Percentiles rank a stretch among this genome's conserved stretches.
phyloP scores from a whole-genome alignment of 2,329 filamentous ascomycete species.

The Tetracladium maxilliforme region DNA sequence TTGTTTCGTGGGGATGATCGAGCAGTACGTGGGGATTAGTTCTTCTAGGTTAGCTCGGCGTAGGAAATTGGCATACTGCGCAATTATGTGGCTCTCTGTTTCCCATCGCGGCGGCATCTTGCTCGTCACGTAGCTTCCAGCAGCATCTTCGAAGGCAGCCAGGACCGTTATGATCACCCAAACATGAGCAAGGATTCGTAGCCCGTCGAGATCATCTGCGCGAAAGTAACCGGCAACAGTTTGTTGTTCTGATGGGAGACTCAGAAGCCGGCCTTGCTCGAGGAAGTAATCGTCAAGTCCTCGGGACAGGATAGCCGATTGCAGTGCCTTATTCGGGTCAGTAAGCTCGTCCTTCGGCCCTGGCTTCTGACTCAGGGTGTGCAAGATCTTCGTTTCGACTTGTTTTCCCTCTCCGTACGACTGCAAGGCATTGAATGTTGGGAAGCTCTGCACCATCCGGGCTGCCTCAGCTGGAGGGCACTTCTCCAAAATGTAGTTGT shows the following conservation, averaged over 20 bases:
- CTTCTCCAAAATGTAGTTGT: constrained; percentile 46
- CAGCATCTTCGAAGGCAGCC: constrained; percentile 9
- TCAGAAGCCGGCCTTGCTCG: constrained; percentile 34
- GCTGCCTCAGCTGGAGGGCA: constrained; percentile 37
- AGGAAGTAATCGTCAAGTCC: constrained; percentile 41
- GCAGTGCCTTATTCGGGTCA: constrained; percentile 58
- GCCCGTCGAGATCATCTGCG: constrained; percentile 42
- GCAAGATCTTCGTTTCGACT: constrained; percentile 43
- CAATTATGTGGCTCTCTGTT: too few species aligned
- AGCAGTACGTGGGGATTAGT: constrained; percentile 77
- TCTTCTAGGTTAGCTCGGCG: constrained; percentile 59
- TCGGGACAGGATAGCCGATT: constrained; percentile 58
- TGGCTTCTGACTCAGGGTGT: constrained; percentile 39
- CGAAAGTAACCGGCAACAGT: constrained; percentile 32
- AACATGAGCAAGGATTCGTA: constrained; percentile 61
- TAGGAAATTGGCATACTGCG: constrained; percentile 69
- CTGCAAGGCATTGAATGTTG: constrained; percentile 48
- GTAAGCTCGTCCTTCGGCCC: constrained; percentile 42
- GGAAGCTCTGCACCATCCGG: constrained; percentile 40
- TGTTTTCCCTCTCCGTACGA: constrained; percentile 40
- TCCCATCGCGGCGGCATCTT: too few species aligned
- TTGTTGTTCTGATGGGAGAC: constrained; percentile 16
- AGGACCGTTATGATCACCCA: too few species aligned
- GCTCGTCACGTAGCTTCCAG: constrained; percentile 8
- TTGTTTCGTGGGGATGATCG: constrained; percentile 51